Base-by-base conservation (phyloP, 495 filamentous ascomycete genomes). In the Parathielavia appendiculata region DNA sequence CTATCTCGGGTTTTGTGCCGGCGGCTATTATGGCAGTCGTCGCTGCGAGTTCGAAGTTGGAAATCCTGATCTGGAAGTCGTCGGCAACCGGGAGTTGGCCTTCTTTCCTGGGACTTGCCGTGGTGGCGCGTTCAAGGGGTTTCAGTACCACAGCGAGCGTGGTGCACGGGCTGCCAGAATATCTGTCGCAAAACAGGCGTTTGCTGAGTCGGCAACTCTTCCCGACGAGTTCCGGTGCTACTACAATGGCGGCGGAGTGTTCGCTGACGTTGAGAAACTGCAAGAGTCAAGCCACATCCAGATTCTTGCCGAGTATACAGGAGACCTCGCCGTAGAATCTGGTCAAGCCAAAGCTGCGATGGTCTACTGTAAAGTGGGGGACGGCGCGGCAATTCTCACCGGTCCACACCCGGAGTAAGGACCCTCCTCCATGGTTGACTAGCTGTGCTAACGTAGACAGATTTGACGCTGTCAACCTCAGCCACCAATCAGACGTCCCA, bases 221-320 rank as follows among this genome's bases (percentile, higher is more conserved):
- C 86, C 84, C 1, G 78, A 83, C 2, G 74, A 72, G 0, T 91
- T 97, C 63, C 76, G 77, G 45, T 86, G 82, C 12, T 98, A 98
- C 67, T 96, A 92, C 69, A 98, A 98, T 71, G 93, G 93, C 4
- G 93, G 93, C 3, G 92, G 95, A 11, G 85, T 95, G n/a, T 98
- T 96, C 76, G 87, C 95, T 11, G 85, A 93, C 74, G 87, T 89
- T 17, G 77, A 79, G 1, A 77, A 79, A 47, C 78, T 81, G 54
- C 45, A 46, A 0, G 47, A 76, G 36, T 80, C 84, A 41, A 69
- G 76, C 61, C 86, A 85, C 2, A 82, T 96, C 11, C 85, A 97
- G 69, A 79, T 96, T 8, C 74, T 98, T 22, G 92, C 93, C 14
- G 87, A 81, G 60, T 98, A 91, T 68, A 81, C 78, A 0, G 86